Evolutionary conservation across 2,329 filamentous ascomycete species (phyloP), one percentile per base, ranked within the genome.

Genomic region (Penicillium italicum): DNA sequence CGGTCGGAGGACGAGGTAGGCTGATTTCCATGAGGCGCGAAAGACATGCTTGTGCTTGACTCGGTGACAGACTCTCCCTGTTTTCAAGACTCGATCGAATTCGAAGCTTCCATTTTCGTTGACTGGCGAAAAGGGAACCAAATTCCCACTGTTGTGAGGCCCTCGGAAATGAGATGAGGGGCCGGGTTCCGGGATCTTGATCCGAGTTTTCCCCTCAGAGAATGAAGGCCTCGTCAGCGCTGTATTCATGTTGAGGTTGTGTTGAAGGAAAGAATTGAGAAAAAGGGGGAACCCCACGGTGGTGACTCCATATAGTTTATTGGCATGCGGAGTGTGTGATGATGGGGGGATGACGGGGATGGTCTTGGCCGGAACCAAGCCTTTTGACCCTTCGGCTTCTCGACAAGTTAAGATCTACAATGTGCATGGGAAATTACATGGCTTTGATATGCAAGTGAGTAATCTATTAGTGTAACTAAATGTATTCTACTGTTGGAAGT

Each of bases 101-200:
- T 94, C 92, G 72, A 96, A 99, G 74, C 91, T 94, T 60, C 94
- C 94, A 74, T 96, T 92, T 74, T 96, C 88, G 70, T 93, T 96
- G 61, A 97, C 91, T 5, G 91, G 90, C 30, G 90, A 94, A 68
- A 91, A 86, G 16, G 86, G 80, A 62, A 89, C 85, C 41, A 87
- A 70, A 26, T 77, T 78, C 53, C 75, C 75, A 53, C 66, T 77
- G 55, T 76, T 74, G 38, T 58, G 53, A 30, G 62, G 61, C 34
- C 65, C 66, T 30, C 62, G 64, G 33, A 65, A 58, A 53, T 63
- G 57, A n/a, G 56, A 48, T 34, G 65, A 58, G 28, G 59, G 61
- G 43, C 66, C 64, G 20, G 68, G 63, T 26, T 67, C 65, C 28
- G 69, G 66, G 24, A 69, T 57, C 30, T 67, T 65, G 31, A 70